Evolutionary conservation across 1,284 basidiomycete species (phyloP).

Genomic region (Phylloporus gajari): DNA sequence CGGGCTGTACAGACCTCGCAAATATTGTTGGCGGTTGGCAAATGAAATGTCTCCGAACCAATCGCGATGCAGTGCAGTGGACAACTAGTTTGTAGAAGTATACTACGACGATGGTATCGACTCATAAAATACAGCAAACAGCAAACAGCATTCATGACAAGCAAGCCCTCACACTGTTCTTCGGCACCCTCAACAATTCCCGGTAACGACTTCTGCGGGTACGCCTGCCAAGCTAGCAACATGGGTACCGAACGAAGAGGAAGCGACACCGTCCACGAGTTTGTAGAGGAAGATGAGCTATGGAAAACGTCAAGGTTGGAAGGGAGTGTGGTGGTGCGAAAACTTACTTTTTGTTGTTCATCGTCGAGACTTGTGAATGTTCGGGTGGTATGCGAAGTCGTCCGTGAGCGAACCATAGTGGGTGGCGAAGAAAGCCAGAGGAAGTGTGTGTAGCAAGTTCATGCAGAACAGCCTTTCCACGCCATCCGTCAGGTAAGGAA

Average conservation of each 20-base stretch:
- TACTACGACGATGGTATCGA: conserved; percentile 21
- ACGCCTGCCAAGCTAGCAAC: conserved; percentile 90
- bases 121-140: conserved; percentile 34
- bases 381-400: conserved; percentile 90
- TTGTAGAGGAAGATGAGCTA: conserved; percentile 94
- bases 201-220: conserved; percentile 77
- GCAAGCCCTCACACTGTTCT: conserved; percentile 46
- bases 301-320: conserved; percentile 3
- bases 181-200: conserved; percentile 66
- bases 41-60: conserved; percentile 28
- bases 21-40: conserved; percentile 57
- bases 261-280: conserved; percentile 87
- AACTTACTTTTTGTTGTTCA: conserved; percentile 79
- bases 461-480: conserved; percentile 83
- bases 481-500: conserved; percentile 17
- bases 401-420: conserved; percentile 90
- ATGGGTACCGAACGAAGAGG: conserved; percentile 93
- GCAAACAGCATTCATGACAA: conserved; percentile 24
- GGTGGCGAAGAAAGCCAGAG: conserved; percentile 87
- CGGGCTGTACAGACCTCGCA: conserved; percentile 66
- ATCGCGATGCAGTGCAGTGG: background rate
- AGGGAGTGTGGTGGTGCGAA: background rate
- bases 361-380: conserved; percentile 92
- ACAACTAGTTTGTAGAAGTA: conserved; percentile 21
- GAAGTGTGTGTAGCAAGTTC: conserved; percentile 90